Evolutionary conservation across 345 rosid species (phyloP), one percentile per base, ranked within the genome.

Genomic region (Gossypium herbaceum): DNA sequence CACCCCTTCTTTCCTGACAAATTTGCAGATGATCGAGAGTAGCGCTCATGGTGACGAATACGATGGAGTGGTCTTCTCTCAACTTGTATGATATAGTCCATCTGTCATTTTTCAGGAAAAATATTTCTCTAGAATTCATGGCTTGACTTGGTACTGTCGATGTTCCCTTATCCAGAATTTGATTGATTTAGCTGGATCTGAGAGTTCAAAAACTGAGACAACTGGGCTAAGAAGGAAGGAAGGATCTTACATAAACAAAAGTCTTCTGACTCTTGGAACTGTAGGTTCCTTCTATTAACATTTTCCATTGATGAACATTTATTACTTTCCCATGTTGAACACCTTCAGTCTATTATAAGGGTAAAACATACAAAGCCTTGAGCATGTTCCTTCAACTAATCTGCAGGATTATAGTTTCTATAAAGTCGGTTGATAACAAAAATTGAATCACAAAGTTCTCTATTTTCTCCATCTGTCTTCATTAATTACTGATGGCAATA

Each of bases 181-280:
- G 89, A 96, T 96, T 50, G 99, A 96, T 81, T 88, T 96, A 62
- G 99, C 99, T 79, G 99, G 99, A 81, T 96, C 99, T 65, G 99
- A 96, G 89, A 96, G 99, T 84, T 93, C 99, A 76, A 96, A 96
- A 86, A 92, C 98, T 12, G 99, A 96, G 86, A 96, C 99, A 76
- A 93, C 97, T 78, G 99, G 99, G 69, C 64, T 96, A 63, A 81
- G 99, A 83, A 90, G 99, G 79, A 96, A 93, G 84, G 99, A 96
- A 84, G 99, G 98, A 79, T 85, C 99, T 79, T 96, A 93, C 84
- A 96, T 96, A 79, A 96, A 96, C 89, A 96, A 96, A 89, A 96
- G 99, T 75, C 99, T 96, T 82, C 88, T 96, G 57, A 96, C 99
- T 80, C 94, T 96, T 81, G 99, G 99, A 83, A 96, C 99, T 65